Conservation (phyloP, 1,139 yeast species). For the Yamadazyma friedrichii region DNA sequence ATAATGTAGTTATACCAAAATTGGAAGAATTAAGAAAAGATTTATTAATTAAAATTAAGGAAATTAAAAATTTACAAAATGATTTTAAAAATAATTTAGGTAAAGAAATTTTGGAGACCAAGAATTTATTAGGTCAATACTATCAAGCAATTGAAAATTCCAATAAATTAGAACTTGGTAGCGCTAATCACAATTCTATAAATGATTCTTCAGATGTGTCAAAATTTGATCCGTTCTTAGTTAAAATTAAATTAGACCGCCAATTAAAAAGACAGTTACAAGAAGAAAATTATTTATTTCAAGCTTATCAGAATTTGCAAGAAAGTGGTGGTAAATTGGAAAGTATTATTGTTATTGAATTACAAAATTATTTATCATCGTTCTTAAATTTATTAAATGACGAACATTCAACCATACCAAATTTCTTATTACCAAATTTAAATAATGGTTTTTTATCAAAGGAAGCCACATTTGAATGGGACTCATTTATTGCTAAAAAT, state of each 20-base stretch:
- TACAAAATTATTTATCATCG: conserved; percentile 74
- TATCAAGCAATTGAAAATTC: conserved; percentile 39
- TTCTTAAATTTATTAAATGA: conserved; percentile 68
- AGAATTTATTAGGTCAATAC: conserved; percentile 48
- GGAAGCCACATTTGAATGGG: conserved; percentile 88
- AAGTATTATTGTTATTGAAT: conserved; percentile 79
- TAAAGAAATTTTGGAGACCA: conserved; percentile 67
- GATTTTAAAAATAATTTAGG: conserved; percentile 79
- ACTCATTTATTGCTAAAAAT: conserved; percentile 71
- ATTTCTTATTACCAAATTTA: conserved; percentile 63
- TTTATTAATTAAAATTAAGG: conserved; percentile 78
- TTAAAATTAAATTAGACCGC: conserved; percentile 68
- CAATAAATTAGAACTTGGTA: conserved; percentile 28
- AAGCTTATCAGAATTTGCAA: conserved; percentile 85
- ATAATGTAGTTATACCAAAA: conserved; percentile 70
- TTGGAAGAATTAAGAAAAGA: conserved; percentile 84
- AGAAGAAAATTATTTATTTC: conserved; percentile 85
- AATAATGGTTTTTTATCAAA: conserved; percentile 73
- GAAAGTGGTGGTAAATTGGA: conserved; percentile 87
- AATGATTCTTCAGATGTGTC: conserved; percentile 25
- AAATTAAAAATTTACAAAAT: conserved; percentile 74
- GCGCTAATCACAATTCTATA: conserved; percentile 11
- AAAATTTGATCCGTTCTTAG: conserved; percentile 73
- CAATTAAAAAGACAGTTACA: conserved; percentile 73
- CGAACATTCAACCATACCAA: conserved; percentile 68